Evolutionary conservation across 306 rosid species (phyloP).

Genomic region (Echinosophora koreensis): DNA sequence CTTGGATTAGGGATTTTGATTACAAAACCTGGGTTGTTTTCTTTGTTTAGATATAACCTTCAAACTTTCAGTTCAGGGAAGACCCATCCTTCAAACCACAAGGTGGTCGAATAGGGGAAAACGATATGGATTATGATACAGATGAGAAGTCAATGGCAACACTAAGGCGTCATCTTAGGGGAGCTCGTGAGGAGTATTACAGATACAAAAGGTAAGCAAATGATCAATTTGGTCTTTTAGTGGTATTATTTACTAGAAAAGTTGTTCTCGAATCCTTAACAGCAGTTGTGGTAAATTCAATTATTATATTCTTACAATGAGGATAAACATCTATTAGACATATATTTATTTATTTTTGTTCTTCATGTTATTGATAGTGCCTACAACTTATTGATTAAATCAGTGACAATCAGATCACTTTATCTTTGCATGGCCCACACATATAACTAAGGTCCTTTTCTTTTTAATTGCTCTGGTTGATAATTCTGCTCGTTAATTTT

Average conservation of each 20-base stretch:
- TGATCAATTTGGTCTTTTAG: slow-evolving; percentile 26
- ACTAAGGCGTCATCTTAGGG: slow-evolving; percentile 88
- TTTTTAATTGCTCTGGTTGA: slow-evolving; percentile 22
- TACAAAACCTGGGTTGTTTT: slow-evolving; percentile 24
- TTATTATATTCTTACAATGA: slow-evolving; percentile 26
- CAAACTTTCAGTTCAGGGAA: slow-evolving; percentile 72
- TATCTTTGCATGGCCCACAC: slow-evolving; percentile 9
- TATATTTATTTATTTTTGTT: slow-evolving; percentile 18
- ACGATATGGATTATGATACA: slow-evolving; percentile 95
- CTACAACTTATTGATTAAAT: slow-evolving; percentile 1
- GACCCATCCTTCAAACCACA: slow-evolving; percentile 96
- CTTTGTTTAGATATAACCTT: slow-evolving; percentile 41
- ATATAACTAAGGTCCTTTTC: neutral
- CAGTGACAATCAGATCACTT: neutral
- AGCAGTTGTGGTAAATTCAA: slow-evolving; percentile 23
- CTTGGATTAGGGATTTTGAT: slow-evolving; percentile 24
- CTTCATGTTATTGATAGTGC: slow-evolving; percentile 26
- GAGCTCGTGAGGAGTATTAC: slow-evolving; percentile 87
- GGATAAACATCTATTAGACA: slow-evolving; percentile 12
- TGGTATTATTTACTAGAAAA: slow-evolving; percentile 24
- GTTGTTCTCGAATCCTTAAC: slow-evolving; percentile 29
- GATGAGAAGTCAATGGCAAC: slow-evolving; percentile 99
- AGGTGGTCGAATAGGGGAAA: slow-evolving; percentile 92
- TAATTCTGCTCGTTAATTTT: slow-evolving; percentile 26
- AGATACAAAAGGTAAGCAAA: slow-evolving; percentile 81